Conservation (phyloP, 176 grass and related monocot genomes). For the Aegilops umbellulata region DNA sequence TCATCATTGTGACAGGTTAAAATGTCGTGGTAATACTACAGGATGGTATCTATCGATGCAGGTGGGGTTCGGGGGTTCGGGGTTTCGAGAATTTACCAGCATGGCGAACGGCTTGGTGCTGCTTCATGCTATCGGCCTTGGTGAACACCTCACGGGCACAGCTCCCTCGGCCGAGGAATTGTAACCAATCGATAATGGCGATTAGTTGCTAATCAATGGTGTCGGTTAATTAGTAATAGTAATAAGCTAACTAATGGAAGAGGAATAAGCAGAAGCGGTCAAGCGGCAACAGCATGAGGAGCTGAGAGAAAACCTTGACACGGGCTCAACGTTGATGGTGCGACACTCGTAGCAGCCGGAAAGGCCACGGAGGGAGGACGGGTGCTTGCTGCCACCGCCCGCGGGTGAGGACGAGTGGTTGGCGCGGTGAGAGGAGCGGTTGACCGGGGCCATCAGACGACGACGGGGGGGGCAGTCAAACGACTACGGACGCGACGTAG, state of each 20-base stretch:
- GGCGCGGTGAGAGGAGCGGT: too few species aligned
- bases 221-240: too few species aligned
- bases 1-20: too few species aligned
- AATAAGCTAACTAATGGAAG: background rate
- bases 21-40: too few species aligned
- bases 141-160: conserved; percentile 82
- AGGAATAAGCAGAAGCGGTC: too few species aligned
- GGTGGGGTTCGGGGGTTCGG: too few species aligned
- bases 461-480: too few species aligned
- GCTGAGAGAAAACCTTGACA: conserved; percentile 37
- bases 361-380: conserved; percentile 44
- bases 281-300: background rate
- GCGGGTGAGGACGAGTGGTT: background rate
- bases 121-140: conserved; percentile 72
- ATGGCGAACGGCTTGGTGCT: conserved; percentile 80
- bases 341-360: conserved; percentile 85
- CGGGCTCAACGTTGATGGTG: conserved; percentile 68
- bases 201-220: background rate
- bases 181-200: too few species aligned
- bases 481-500: too few species aligned
- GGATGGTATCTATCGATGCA: too few species aligned
- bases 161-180: conserved; percentile 55
- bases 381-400: background rate
- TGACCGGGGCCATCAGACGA: too few species aligned
- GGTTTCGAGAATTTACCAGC: conserved; percentile 40